Evolutionary conservation across 2,329 filamentous ascomycete genomes (phyloP).

Genomic region (Moelleriella libera): DNA sequence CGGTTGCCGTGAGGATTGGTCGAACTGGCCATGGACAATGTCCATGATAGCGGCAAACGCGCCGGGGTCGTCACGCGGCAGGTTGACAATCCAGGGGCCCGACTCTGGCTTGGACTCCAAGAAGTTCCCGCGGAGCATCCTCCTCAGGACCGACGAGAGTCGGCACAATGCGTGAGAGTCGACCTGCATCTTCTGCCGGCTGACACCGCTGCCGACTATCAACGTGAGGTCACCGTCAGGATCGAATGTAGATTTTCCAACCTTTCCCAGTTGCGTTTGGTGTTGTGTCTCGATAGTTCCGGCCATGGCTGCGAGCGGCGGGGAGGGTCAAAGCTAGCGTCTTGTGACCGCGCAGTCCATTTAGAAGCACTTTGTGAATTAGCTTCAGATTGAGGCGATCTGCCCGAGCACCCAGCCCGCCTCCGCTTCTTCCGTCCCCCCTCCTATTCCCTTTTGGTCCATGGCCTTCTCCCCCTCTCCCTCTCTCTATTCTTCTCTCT

Average conservation of each 20-base stretch:
- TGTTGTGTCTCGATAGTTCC: too few relatives aligned
- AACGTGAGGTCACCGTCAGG: background rate
- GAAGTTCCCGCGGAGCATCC: constrained; percentile 3
- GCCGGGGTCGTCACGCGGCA: constrained; percentile 1
- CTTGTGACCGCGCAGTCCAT: too few relatives aligned
- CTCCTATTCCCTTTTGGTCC: too few relatives aligned
- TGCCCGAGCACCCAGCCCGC: too few relatives aligned
- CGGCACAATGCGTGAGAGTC: background rate
- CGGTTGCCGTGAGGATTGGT: constrained; percentile 1
- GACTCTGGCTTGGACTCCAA: background rate
- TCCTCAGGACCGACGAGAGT: constrained; percentile 1
- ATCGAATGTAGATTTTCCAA: background rate
- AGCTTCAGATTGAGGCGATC: too few relatives aligned
- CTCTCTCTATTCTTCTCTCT: too few relatives aligned
- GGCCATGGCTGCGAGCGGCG: too few relatives aligned
- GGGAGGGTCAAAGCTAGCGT: too few relatives aligned
- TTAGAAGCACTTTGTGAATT: too few relatives aligned
- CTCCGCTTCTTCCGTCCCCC: too few relatives aligned
- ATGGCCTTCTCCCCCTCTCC: too few relatives aligned
- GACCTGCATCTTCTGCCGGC: background rate
- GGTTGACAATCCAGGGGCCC: constrained; percentile 1
- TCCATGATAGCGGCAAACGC: constrained; percentile 2
- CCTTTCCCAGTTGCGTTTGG: background rate
- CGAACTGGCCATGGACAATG: background rate
- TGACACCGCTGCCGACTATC: background rate